Evolutionary conservation across 179 eudicot species (phyloP).

Genomic region (Amaranthus tricolor): DNA sequence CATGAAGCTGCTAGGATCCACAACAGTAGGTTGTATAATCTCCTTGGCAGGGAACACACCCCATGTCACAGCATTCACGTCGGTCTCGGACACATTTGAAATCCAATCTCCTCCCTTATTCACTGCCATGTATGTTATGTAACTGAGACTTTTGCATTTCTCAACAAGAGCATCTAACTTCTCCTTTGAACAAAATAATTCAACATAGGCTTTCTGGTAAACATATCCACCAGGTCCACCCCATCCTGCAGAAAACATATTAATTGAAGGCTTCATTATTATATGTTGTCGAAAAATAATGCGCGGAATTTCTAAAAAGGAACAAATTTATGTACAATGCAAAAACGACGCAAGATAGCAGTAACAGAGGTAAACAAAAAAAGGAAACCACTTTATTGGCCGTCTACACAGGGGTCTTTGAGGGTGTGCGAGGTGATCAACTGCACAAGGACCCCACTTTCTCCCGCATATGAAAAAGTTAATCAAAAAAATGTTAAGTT

Average conservation of each 20-base stretch:
- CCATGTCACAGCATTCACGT: conserved; percentile 95
- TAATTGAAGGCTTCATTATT: neutral
- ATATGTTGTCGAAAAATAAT: neutral
- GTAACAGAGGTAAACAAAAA: neutral
- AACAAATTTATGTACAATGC: neutral
- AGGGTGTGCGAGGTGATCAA: no score
- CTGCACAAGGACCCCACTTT: no score
- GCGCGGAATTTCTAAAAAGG: neutral
- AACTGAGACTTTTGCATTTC: conserved; percentile 56
- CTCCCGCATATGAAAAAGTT: no score
- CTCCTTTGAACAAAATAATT: conserved; percentile 84
- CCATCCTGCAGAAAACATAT: conserved; percentile 63
- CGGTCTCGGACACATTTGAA: conserved; percentile 53
- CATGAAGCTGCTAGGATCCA: conserved; percentile 82
- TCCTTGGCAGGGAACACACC: conserved; percentile 96
- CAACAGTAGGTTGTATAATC: conserved; percentile 90
- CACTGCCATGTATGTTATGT: conserved; percentile 81
- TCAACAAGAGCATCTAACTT: conserved; percentile 66
- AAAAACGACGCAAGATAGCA: neutral
- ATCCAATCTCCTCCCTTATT: conserved; percentile 67
- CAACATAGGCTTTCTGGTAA: conserved; percentile 92
- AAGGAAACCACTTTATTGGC: no score
- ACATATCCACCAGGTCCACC: conserved; percentile 91
- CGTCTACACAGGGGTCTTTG: no score
- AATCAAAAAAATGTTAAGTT: no score